Base-by-base conservation (phyloP, 2,329 filamentous ascomycete species). In the Hansfordia pulvinata region DNA sequence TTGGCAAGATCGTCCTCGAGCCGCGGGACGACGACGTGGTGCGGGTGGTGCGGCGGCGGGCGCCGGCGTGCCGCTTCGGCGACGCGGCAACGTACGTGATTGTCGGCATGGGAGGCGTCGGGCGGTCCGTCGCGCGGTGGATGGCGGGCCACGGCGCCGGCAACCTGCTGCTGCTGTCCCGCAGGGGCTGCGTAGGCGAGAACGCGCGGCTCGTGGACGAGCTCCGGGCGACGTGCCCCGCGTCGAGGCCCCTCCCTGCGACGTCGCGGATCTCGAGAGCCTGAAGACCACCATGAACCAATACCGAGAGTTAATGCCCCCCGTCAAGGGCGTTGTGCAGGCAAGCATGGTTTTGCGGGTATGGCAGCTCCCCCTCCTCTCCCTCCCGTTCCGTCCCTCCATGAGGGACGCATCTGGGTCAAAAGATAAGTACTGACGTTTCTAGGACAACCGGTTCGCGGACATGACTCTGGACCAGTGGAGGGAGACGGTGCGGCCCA, bases 1-100 rank as follows among this genome's bases (percentile, higher is more conserved):
- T 59, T 10, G 60, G 58, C 1, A 62, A 62, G 28, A 42, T 60
- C 5, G 44, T 58, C 10, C 27, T 47, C 5, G 39, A 33, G 4
- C 38, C 49, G 18, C 32, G 38, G n/a, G 30, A 36, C 6, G 32
- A 31, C 20, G 24, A 25, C 12, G 27, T 30, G 2, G 21, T 23
- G 8, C 9, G 18, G 12, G n/a, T 19, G 10, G 8, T 7, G 8
- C 12, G 8, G 8, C 21, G 12, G 7, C 6, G 11, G 5, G 21
- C 21, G 9, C 21, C 6, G 8, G 8, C 4, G 4, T 15, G 11
- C 21, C 3, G 7, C 29, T 35, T 29, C 31, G 3, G 13, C 23
- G 5, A 28, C 8, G 17, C 35, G 8, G 37, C 35, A 11, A 41
- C 36, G 6, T 50, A 50, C 26, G 35, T 53, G 8, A 31, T 51